Evolutionary conservation across 495 filamentous ascomycete species (phyloP), one percentile per base, ranked within the genome.

Genomic region (Penicillium cataractarum): DNA sequence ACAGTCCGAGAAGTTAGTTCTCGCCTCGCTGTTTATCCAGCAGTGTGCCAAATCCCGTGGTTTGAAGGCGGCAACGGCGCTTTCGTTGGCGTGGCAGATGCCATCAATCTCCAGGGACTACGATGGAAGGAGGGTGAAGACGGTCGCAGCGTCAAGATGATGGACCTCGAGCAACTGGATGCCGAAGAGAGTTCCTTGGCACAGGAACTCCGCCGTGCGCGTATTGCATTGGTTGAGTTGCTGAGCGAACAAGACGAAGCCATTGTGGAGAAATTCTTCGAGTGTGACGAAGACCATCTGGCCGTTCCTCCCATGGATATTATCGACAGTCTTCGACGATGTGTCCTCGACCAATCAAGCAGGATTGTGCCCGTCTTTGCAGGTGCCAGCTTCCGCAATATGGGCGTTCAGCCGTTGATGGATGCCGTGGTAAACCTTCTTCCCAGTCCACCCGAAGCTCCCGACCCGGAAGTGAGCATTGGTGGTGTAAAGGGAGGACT

Each of bases 31-130:
- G 91, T 88, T 2, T 95, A 89, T 86, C 96, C 96, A 13, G 87
- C 94, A 22, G 87, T 99, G 17, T 97, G 94, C 70, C 93, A 97
- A 67, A 91, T 99, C 56, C 96, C 96, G 1, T 95, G 93, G 90
- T 98, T 93, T 83, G 80, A 86, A 69, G 84, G 81, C 4, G 85
- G 87, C 2, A 87, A 90, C 32, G 90, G 92, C 13, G 80, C 82
- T 2, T 88, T 98, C 63, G 77, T 83, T 33, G 96, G 96, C 31
- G 84, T 98, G 12, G 91, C 91, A 40, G 94, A 99, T 79, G 88
- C 89, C 15, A 79, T 99, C 57, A 79, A 80, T 53, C 77, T 86
- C 33, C 82, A 79, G 37, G 82, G 81, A 7, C 74, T 86, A 21
- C 70, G 76, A 48, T 87, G 83, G 81, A 68, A 76, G 6, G 78